These are phyloP conservation scores for Balansia obtecta DNA, from an alignment of 2,329 filamentous ascomycete species.

Conservation along the genomic window DNA sequence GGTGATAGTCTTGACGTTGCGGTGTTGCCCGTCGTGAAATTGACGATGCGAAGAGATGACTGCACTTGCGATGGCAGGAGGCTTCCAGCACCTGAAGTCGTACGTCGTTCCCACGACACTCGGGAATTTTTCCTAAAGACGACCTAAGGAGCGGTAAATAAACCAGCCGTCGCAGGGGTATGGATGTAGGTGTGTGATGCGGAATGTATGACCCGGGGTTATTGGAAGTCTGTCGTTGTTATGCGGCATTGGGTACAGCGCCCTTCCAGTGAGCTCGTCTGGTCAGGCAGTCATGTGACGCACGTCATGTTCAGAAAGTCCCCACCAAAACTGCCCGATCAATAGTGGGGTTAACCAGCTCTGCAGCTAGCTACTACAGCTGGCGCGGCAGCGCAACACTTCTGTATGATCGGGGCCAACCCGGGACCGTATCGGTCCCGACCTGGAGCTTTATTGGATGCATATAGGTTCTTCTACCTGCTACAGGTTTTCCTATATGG, in stretches of 20 bases:
- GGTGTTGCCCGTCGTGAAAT: constrained; percentile 1
- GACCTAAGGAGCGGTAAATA: not conserved
- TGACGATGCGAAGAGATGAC: not conserved
- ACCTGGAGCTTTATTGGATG: no score
- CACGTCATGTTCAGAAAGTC: not conserved
- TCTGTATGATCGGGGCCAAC: no score
- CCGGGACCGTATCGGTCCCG: no score
- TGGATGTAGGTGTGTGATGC: not conserved
- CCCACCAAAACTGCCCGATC: not conserved
- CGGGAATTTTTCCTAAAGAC: not conserved
- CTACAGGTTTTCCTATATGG: no score
- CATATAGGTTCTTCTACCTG: no score
- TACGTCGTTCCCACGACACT: not conserved
- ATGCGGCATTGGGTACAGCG: no score
- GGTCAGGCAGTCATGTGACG: constrained; percentile 1
- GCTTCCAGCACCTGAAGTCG: constrained; percentile 2
- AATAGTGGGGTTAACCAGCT: not conserved
- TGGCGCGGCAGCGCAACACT: no score
- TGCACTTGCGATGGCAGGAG: not conserved
- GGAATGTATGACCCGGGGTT: not conserved
- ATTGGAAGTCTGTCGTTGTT: no score
- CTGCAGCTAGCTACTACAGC: no score
- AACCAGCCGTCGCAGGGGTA: not conserved
- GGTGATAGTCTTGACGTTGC: not conserved
- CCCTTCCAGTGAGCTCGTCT: no score